phyloP scores from a whole-genome alignment of 2,329 filamentous ascomycete species.

The Cercospora sojina region DNA sequence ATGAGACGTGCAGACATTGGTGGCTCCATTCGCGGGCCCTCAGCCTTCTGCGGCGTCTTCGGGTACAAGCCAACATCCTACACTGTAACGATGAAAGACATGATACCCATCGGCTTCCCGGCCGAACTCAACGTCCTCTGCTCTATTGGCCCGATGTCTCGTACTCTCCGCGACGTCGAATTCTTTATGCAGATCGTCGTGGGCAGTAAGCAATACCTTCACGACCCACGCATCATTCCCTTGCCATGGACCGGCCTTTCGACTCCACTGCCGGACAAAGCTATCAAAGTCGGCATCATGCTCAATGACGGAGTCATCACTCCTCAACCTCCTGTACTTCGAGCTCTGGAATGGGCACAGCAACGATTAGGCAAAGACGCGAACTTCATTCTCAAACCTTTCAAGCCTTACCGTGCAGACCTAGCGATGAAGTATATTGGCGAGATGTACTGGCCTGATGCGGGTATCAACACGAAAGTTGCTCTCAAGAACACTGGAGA shows the following conservation, averaged over 20 bases:
- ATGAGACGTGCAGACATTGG: slow-evolving; percentile 52
- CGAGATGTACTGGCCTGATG: slow-evolving; percentile 23
- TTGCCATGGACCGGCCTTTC: slow-evolving; percentile 23
- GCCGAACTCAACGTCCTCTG: slow-evolving; percentile 26
- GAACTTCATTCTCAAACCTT: slow-evolving; percentile 21
- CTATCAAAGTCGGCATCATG: slow-evolving; percentile 23
- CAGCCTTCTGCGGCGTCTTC: slow-evolving; percentile 62
- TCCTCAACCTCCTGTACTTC: slow-evolving; percentile 21
- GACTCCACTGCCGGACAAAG: slow-evolving; percentile 2
- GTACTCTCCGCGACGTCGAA: slow-evolving; percentile 21
- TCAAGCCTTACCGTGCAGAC: slow-evolving; percentile 16
- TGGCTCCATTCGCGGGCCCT: slow-evolving; percentile 70
- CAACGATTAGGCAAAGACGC: not conserved
- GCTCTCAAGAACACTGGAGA: slow-evolving; percentile 17
- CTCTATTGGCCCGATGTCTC: slow-evolving; percentile 22
- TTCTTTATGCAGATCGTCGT: slow-evolving; percentile 19
- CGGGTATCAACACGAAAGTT: slow-evolving; percentile 10
- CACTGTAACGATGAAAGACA: slow-evolving; percentile 20
- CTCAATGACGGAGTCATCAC: slow-evolving; percentile 21
- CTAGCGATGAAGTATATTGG: slow-evolving; percentile 18
- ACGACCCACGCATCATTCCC: slow-evolving; percentile 22
- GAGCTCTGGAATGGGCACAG: slow-evolving; percentile 19
- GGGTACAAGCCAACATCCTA: slow-evolving; percentile 36
- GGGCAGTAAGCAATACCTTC: slow-evolving; percentile 16
- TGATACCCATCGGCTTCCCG: slow-evolving; percentile 19